These are phyloP conservation scores for Phlyctochytrium planicorne DNA, from an alignment of 192 early-diverging fungal genomes.

Conservation along the genomic window DNA sequence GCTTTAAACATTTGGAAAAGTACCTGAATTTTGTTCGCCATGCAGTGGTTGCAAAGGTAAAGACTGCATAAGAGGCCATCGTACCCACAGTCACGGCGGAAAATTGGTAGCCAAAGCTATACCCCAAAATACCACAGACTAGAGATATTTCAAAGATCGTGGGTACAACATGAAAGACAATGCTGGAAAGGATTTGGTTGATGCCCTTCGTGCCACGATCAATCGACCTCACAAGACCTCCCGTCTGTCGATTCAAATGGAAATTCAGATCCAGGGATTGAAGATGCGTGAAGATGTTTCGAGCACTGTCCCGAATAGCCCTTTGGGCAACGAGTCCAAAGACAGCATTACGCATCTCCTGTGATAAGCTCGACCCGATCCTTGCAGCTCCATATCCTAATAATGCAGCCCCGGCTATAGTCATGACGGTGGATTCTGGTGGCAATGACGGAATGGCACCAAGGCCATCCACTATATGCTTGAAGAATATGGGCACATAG, in stretches of 20 bases:
- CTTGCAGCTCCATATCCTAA: conserved; percentile 93
- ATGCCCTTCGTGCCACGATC: conserved; percentile 92
- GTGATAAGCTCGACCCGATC: conserved; percentile 74
- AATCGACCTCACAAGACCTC: conserved; percentile 93
- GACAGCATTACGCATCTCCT: conserved; percentile 91
- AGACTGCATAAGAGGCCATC: conserved; percentile 53
- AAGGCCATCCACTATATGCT: conserved; percentile 84
- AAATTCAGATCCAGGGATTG: conserved; percentile 85
- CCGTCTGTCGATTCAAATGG: conserved; percentile 93
- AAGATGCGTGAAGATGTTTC: conserved; percentile 89
- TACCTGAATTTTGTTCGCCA: conserved; percentile 67
- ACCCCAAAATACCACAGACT: conserved; percentile 90
- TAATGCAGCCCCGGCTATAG: conserved; percentile 87
- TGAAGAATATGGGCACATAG: conserved; percentile 95
- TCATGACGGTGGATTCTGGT: conserved; percentile 57
- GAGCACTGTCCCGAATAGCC: conserved; percentile 84
- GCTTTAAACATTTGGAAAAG: no score
- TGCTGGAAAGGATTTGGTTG: conserved; percentile 88
- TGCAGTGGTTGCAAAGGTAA: conserved; percentile 71
- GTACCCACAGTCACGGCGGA: conserved; percentile 80
- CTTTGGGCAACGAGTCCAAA: conserved; percentile 92
- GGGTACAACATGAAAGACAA: conserved; percentile 95
- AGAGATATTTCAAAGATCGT: conserved; percentile 94
- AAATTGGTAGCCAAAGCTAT: conserved; percentile 72
- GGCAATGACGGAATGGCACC: conserved; percentile 63